phyloP scores from a whole-genome alignment of 495 filamentous ascomycete genomes.

The Astrothelium subdiscretum region DNA sequence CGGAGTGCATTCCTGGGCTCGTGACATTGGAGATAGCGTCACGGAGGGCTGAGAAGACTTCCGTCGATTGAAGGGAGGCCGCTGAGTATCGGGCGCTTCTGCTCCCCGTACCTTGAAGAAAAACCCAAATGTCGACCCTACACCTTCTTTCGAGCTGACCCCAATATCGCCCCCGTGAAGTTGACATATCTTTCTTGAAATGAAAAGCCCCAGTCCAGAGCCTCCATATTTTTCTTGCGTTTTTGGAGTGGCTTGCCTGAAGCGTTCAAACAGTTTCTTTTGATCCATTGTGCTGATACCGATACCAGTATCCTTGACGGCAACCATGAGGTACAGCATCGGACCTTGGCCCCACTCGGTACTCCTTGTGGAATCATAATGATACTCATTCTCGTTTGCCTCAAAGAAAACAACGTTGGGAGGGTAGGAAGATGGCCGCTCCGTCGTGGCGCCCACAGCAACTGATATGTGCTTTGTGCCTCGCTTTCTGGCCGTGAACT shows the following conservation, averaged over 20 bases:
- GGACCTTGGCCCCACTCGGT: constrained; percentile 24
- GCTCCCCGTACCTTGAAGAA: constrained; percentile 23
- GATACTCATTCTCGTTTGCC: constrained; percentile 10
- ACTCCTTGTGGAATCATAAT: constrained; percentile 21
- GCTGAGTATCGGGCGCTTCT: neutral
- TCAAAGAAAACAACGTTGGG: constrained; percentile 28
- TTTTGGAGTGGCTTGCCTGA: constrained; percentile 28
- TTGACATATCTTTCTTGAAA: constrained; percentile 27
- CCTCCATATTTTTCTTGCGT: constrained; percentile 28
- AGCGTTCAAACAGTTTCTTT: constrained; percentile 24
- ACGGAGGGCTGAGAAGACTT: neutral
- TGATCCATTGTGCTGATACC: constrained; percentile 25
- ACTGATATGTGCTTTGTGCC: constrained; percentile 21
- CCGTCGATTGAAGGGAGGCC: neutral
- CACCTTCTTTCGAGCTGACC: constrained; percentile 23
- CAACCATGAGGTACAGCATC: constrained; percentile 26
- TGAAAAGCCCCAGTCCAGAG: constrained; percentile 29
- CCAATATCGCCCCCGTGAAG: constrained; percentile 31
- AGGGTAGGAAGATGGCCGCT: constrained; percentile 23
- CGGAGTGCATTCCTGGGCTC: neutral
- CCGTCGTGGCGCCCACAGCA: constrained; percentile 17
- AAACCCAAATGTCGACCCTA: constrained; percentile 27
- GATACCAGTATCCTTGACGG: constrained; percentile 29
- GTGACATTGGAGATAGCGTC: neutral
- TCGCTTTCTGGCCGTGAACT: constrained; percentile 24